Evolutionary conservation across 2,329 filamentous ascomycete genomes (phyloP).

Genomic region (Pseudocercospora pini-densiflorae): DNA sequence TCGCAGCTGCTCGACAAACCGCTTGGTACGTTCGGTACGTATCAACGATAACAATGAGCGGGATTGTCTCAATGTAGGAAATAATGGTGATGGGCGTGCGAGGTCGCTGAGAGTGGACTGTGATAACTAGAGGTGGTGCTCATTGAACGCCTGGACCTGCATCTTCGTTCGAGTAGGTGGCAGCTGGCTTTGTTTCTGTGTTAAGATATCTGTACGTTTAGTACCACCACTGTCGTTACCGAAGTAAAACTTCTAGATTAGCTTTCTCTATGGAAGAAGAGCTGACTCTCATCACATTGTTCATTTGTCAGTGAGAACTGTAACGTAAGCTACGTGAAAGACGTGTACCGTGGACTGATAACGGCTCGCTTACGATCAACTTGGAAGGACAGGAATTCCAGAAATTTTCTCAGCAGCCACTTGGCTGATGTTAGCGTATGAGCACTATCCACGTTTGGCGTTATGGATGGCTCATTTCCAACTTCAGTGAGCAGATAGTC

Average conservation of each 20-base stretch:
- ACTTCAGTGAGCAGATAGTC: not conserved
- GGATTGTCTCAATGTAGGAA: not conserved
- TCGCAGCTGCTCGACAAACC: not conserved
- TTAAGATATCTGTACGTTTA: not conserved
- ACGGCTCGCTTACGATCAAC: too few relatives aligned
- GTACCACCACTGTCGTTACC: not conserved
- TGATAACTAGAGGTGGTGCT: not conserved
- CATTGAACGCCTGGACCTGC: not conserved
- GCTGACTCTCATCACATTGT: not conserved
- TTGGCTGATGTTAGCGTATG: too few relatives aligned
- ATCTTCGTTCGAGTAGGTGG: not conserved
- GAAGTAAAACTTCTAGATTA: not conserved
- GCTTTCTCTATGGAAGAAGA: not conserved
- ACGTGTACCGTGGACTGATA: too few relatives aligned
- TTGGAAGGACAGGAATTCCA: too few relatives aligned
- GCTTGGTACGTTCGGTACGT: not conserved
- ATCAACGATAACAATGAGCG: not conserved
- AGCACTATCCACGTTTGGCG: too few relatives aligned
- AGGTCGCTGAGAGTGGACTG: not conserved
- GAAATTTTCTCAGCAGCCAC: too few relatives aligned
- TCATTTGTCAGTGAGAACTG: too few relatives aligned
- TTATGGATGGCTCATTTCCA: not conserved
- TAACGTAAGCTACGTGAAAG: too few relatives aligned
- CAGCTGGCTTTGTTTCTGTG: not conserved
- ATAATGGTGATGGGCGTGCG: not conserved